Percentiles rank a stretch among this genome's conserved stretches.
phyloP scores from a whole-genome alignment of 345 rosid genomes.

The Boechera stricta region DNA sequence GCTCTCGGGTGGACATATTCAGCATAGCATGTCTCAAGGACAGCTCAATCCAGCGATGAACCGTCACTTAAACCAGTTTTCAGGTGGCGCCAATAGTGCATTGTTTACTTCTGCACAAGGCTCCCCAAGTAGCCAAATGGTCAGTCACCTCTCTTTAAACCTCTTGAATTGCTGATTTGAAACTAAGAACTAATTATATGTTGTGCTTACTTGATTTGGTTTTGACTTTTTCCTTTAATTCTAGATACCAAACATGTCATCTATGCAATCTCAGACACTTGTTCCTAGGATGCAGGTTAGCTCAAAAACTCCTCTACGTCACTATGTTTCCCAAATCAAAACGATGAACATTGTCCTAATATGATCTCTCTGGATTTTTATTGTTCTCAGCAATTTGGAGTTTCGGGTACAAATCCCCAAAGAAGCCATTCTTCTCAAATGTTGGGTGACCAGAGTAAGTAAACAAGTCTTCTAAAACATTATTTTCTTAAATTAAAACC shows the following conservation, averaged over 20 bases:
- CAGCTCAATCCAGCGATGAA: slow-evolving; percentile 82
- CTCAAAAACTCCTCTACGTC: slow-evolving; percentile 10
- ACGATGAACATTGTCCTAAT: not conserved
- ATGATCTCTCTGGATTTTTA: slow-evolving; percentile 5
- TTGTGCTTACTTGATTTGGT: slow-evolving; percentile 8
- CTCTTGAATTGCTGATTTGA: not conserved
- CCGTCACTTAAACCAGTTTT: slow-evolving; percentile 82
- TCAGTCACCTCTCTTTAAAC: slow-evolving; percentile 43
- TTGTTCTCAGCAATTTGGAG: slow-evolving; percentile 65
- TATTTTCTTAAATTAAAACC: not conserved
- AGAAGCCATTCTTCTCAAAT: slow-evolving; percentile 74
- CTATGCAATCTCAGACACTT: slow-evolving; percentile 73
- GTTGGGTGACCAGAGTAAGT: slow-evolving; percentile 78
- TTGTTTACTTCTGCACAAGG: slow-evolving; percentile 91
- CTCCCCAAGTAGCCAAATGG: slow-evolving; percentile 82
- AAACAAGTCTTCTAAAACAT: slow-evolving; percentile 12
- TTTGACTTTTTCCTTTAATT: not conserved
- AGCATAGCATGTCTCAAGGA: slow-evolving; percentile 85
- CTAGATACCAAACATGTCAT: slow-evolving; percentile 88
- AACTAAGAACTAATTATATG: not conserved
- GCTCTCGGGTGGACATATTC: slow-evolving; percentile 74
- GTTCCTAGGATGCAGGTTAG: slow-evolving; percentile 81
- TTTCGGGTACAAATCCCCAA: slow-evolving; percentile 74
- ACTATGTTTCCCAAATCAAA: not conserved
- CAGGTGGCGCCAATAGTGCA: slow-evolving; percentile 77